Base-by-base conservation (phyloP, 179 eudicot genomes). In the Beta lomatogona region DNA sequence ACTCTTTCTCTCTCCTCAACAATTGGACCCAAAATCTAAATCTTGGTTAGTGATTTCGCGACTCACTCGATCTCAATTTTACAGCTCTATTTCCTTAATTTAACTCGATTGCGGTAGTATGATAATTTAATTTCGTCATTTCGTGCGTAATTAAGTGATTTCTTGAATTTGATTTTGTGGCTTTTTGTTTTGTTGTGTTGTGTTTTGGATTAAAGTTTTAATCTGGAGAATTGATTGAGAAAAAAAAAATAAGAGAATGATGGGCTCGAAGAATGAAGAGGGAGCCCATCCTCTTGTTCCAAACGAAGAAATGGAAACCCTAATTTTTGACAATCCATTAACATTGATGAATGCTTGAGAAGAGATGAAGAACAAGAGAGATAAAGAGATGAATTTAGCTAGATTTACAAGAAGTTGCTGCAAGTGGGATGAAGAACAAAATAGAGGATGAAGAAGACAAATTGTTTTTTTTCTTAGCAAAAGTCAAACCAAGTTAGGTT, bases 181-280 rank as follows among this genome's bases (percentile, higher is more conserved):
- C 28, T 25, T 25, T n/a, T 25, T 25, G 28, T 25, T 25, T 25
- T 25, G 28, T 25, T 25, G 0, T 25, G 28, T 25, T 25, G 28
- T 25, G 28, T 25, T 25, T 25, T 25, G 28, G 28, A 25, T 25
- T 25, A 25, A 25, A 25, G 28, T 25, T 25, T 25, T 8, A 60
- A 36, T 36, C n/a, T 67, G 19, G 73, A 16, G 52, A 63, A 69
- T 65, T 3, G 68, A 4, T 36, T 54, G 21, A 67, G 50, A 73
- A 77, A 74, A 19, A 46, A 21, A 25, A 25, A 25, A 25, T 21
- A 41, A 50, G 25, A 73, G 15, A 11, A 83, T 85, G 89, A 87
- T 87, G 88, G 88, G 89, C 77, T 87, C 87, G 57, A 86, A 89
- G 85, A 83, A 80, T 54, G 82, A 71, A 41, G 79, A 69, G 55